phyloP scores from a whole-genome alignment of 805 yeast genomes.

The Candida morakotiae region DNA sequence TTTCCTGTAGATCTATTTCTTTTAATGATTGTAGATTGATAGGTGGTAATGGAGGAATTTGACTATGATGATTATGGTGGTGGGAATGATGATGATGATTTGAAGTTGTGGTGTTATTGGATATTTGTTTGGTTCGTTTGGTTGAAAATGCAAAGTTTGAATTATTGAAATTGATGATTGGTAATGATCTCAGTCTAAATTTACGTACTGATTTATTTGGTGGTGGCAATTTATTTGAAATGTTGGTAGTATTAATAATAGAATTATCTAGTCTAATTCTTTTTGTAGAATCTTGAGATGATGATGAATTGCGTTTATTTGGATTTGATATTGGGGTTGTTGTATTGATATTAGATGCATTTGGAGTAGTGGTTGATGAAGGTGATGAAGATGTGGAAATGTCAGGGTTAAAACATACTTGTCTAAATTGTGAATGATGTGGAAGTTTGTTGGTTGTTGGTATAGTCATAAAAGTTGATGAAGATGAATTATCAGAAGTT shows the following conservation, averaged over 20 bases:
- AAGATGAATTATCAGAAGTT: neutral
- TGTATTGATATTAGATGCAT: too few relatives aligned
- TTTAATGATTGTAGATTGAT: slow-evolving; percentile 74
- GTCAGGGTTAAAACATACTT: slow-evolving; percentile 8
- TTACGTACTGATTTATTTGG: slow-evolving; percentile 24
- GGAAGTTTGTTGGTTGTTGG: neutral
- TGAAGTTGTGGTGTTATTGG: slow-evolving; percentile 5
- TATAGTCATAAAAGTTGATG: neutral
- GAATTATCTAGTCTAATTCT: slow-evolving; percentile 18
- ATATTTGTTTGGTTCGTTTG: slow-evolving; percentile 2
- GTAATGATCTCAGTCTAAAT: slow-evolving; percentile 37
- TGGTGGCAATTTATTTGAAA: slow-evolving; percentile 20
- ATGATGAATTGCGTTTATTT: slow-evolving; percentile 16
- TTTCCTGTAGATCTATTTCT: slow-evolving; percentile 85
- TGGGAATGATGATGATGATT: slow-evolving; percentile 11
- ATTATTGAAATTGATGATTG: slow-evolving; percentile 34
- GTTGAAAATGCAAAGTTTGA: slow-evolving; percentile 7
- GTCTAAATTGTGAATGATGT: slow-evolving; percentile 8
- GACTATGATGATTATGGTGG: neutral
- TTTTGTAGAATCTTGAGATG: slow-evolving; percentile 13
- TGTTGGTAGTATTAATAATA: slow-evolving; percentile 1
- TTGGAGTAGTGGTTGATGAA: neutral
- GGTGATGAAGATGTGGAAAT: slow-evolving; percentile 1
- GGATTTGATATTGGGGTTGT: slow-evolving; percentile 4
- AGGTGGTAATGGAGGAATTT: slow-evolving; percentile 64